Conservation (phyloP, 73 alveolate genomes). For the Uronychia setigera region DNA sequence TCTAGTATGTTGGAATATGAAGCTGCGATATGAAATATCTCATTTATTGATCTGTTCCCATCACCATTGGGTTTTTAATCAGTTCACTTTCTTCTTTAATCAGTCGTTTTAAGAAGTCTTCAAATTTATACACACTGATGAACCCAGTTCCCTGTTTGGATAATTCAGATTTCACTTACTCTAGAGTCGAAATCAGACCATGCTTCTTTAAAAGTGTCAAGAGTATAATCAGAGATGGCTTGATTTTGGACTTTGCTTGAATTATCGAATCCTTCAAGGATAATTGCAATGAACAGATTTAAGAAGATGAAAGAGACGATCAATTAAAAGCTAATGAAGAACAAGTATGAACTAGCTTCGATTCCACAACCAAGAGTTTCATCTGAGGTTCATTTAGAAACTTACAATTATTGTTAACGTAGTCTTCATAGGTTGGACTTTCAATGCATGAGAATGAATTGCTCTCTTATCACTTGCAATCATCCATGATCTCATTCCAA, state of each 20-base stretch:
- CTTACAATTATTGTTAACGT: neutral
- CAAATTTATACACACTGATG: neutral
- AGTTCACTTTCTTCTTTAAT: neutral
- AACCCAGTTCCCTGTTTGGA: slow-evolving; percentile 4
- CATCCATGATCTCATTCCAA: slow-evolving; percentile 91
- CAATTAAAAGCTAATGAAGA: slow-evolving; percentile 10
- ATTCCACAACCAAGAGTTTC: slow-evolving; percentile 15
- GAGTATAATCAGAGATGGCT: neutral
- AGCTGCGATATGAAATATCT: neutral
- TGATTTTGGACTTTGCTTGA: neutral
- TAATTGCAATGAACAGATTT: slow-evolving; percentile 46
- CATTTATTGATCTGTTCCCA: neutral
- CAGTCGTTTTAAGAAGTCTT: neutral
- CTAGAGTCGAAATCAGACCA: slow-evolving; percentile 15
- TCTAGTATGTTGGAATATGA: neutral
- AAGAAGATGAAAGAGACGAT: slow-evolving; percentile 13
- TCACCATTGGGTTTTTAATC: neutral
- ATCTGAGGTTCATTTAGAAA: neutral
- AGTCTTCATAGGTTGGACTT: slow-evolving; percentile 39
- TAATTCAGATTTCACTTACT: neutral
- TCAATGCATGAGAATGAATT: slow-evolving; percentile 18
- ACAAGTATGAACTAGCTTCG: neutral
- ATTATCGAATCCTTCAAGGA: slow-evolving; percentile 25
- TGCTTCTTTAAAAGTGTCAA: neutral
- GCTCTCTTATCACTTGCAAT: slow-evolving; percentile 22